Conservation (phyloP, 257 asterid species). For the Capsicum pubescens region DNA sequence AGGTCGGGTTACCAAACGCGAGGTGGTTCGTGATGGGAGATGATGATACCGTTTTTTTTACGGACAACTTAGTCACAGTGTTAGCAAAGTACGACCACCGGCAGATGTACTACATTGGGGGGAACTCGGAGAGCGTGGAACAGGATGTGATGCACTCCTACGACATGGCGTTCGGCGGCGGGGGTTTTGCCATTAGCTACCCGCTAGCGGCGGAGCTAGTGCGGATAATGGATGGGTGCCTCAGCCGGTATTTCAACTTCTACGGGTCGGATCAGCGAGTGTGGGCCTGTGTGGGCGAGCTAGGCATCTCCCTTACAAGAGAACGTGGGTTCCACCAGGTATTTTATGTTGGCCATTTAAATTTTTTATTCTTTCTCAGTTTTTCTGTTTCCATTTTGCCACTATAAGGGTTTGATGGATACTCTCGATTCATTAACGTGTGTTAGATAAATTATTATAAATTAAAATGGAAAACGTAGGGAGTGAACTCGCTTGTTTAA, state of each 20-base stretch:
- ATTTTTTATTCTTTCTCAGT: too few relatives aligned
- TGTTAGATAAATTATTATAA: too few relatives aligned
- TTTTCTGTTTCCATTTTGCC: too few relatives aligned
- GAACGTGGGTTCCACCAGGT: slow-evolving; percentile 98
- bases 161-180: slow-evolving; percentile 96
- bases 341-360: neutral
- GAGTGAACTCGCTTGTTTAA: too few relatives aligned
- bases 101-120: slow-evolving; percentile 77
- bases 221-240: slow-evolving; percentile 69
- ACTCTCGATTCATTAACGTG: too few relatives aligned
- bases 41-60: slow-evolving; percentile 88
- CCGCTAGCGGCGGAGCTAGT: slow-evolving; percentile 69
- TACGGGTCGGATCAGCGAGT: slow-evolving; percentile 94
- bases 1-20: slow-evolving; percentile 63
- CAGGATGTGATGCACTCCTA: slow-evolving; percentile 78
- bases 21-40: slow-evolving; percentile 99
- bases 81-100: slow-evolving; percentile 77
- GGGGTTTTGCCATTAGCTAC: slow-evolving; percentile 84
- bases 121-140: slow-evolving; percentile 87
- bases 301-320: slow-evolving; percentile 68
- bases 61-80: slow-evolving; percentile 71
- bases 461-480: too few relatives aligned
- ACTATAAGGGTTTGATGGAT: too few relatives aligned
- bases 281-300: slow-evolving; percentile 85
- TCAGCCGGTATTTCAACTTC: slow-evolving; percentile 66